Percentiles rank a stretch among this genome's conserved stretches.
These are phyloP conservation scores for Grifola frondosa DNA, from an alignment of 1,284 basidiomycete genomes.

Conservation along the genomic window DNA sequence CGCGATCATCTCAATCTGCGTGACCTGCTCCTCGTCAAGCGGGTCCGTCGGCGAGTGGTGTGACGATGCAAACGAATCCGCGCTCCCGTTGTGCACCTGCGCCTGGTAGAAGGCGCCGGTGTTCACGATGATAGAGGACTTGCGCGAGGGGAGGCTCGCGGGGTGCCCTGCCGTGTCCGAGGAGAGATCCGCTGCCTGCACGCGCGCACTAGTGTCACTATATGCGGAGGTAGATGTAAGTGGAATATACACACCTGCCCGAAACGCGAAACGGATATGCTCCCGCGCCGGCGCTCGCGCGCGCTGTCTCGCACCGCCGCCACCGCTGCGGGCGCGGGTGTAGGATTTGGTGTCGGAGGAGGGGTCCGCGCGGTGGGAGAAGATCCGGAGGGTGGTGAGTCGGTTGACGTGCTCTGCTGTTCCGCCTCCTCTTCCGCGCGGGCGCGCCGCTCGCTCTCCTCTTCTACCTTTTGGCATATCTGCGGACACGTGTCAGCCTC, in stretches of 20 bases:
- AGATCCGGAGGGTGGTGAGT: slow-evolving; percentile 8
- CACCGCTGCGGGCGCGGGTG: slow-evolving; percentile 6
- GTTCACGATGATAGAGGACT: slow-evolving; percentile 21
- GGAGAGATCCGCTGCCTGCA: slow-evolving; percentile 14
- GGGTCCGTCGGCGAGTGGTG: no score
- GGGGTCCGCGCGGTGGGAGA: slow-evolving; percentile 5
- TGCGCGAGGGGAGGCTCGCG: slow-evolving; percentile 17
- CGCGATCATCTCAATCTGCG: slow-evolving; percentile 55
- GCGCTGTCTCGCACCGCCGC: slow-evolving; percentile 8
- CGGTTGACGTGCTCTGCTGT: slow-evolving; percentile 10
- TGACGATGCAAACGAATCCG: slow-evolving; percentile 53
- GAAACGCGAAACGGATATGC: slow-evolving; percentile 27
- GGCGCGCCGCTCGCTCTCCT: slow-evolving; percentile 26
- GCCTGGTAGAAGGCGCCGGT: slow-evolving; percentile 44
- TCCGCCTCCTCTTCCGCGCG: slow-evolving; percentile 10
- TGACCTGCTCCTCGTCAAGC: slow-evolving; percentile 52
- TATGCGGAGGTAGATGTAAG: no score
- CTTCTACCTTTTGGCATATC: slow-evolving; percentile 29
- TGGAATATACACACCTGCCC: slow-evolving; percentile 27
- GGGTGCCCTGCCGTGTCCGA: slow-evolving; percentile 10
- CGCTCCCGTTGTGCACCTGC: slow-evolving; percentile 47
- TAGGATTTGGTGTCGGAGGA: not conserved
- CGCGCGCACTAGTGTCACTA: no score
- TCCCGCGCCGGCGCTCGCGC: slow-evolving; percentile 21
- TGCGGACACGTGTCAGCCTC: slow-evolving; percentile 3